phyloP scores from a whole-genome alignment of 305 asterid genomes.

The Fraxinus velutina region DNA sequence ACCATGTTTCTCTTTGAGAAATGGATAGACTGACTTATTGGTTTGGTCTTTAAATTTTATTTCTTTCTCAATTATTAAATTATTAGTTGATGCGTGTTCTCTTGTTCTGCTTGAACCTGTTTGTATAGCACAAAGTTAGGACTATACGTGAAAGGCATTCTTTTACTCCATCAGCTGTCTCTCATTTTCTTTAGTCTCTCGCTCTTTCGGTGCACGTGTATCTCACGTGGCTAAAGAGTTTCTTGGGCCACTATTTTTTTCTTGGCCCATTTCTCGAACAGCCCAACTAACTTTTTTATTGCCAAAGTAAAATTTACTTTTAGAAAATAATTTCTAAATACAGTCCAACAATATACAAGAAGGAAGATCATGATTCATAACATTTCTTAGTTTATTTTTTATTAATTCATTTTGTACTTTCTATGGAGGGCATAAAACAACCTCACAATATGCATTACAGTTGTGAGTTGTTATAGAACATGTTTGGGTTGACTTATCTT shows the following conservation, averaged over 20 bases:
- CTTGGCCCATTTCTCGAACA: background rate
- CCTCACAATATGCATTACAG: background rate
- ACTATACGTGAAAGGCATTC: conserved; percentile 13
- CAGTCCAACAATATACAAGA: no score
- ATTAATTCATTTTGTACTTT: background rate
- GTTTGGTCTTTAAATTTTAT: no score
- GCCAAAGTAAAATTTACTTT: background rate
- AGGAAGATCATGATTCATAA: no score
- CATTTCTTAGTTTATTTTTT: no score
- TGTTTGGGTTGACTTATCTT: background rate
- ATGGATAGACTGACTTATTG: no score
- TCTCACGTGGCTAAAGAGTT: background rate
- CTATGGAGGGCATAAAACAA: background rate
- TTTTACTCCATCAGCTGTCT: conserved; percentile 15
- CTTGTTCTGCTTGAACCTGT: no score
- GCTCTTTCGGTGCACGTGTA: background rate
- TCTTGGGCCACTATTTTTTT: background rate
- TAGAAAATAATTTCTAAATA: no score
- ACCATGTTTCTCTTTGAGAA: no score
- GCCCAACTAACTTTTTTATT: background rate
- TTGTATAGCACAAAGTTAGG: no score
- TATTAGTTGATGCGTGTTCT: no score
- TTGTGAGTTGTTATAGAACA: background rate
- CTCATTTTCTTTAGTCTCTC: conserved; percentile 21
- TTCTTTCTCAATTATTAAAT: no score